These are phyloP conservation scores for Triticum timopheevii DNA, from an alignment of 176 grass and related monocot genomes.

Conservation along the genomic window DNA sequence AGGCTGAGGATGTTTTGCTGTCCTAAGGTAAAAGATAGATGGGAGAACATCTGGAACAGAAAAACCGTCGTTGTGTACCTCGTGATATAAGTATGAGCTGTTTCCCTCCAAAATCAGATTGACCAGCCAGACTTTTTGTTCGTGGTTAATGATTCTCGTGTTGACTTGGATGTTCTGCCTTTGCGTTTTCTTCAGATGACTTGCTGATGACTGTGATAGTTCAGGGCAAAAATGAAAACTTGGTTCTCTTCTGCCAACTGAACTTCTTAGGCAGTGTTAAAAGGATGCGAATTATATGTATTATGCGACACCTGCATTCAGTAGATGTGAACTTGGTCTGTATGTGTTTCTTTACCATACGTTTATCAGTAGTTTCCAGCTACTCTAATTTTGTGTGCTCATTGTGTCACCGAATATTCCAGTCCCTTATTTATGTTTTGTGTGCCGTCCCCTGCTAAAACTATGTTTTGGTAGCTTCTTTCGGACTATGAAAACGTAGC, in stretches of 20 bases:
- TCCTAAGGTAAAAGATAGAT: neutral
- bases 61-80: neutral
- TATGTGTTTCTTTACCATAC: neutral
- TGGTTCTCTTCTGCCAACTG: neutral
- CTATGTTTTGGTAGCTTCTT: no score
- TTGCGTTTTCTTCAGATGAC: neutral
- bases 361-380: no score
- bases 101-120: constrained; percentile 7
- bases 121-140: neutral
- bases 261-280: neutral
- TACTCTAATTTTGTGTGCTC: no score
- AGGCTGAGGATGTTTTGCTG: constrained; percentile 35
- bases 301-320: neutral
- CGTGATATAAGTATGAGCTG: neutral
- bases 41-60: neutral
- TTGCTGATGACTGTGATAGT: neutral
- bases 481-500: no score
- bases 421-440: no score
- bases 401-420: no score
- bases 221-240: neutral
- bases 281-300: neutral
- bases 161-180: neutral
- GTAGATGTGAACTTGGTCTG: neutral
- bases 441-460: no score
- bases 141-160: neutral